phyloP scores from a whole-genome alignment of 306 rosid genomes.

The Herpetospermum pedunculosum region DNA sequence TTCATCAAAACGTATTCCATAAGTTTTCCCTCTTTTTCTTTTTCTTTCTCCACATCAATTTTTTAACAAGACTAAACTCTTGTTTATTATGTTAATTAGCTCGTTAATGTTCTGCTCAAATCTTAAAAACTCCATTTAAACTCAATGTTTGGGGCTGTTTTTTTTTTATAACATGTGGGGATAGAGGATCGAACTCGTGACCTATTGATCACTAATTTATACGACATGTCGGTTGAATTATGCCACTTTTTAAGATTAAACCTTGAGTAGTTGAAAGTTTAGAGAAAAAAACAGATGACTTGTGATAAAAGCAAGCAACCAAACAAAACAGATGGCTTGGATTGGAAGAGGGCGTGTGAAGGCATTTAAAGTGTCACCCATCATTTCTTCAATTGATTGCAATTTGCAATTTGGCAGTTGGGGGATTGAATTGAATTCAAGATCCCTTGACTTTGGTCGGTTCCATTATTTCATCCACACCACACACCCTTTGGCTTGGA shows the following conservation, averaged over 20 bases:
- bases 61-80: neutral
- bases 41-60: neutral
- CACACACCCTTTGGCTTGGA: neutral
- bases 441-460: constrained; percentile 6
- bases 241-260: neutral
- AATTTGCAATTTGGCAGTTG: neutral
- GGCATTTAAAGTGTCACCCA: constrained; percentile 5
- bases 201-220: too few relatives aligned
- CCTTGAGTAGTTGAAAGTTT: neutral
- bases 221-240: too few relatives aligned
- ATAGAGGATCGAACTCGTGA: too few relatives aligned
- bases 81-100: neutral
- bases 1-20: neutral
- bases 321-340: neutral
- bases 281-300: neutral
- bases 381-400: neutral
- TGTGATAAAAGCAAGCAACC: constrained; percentile 1
- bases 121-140: neutral
- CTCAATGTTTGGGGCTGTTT: neutral
- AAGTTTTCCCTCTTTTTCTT: neutral
- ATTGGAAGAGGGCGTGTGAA: neutral
- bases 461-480: constrained; percentile 2
- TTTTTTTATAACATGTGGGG: too few relatives aligned
- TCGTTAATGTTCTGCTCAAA: neutral
- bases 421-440: neutral